Conservation (phyloP, 2,329 filamentous ascomycete genomes). For the Clarireedia sp. region DNA sequence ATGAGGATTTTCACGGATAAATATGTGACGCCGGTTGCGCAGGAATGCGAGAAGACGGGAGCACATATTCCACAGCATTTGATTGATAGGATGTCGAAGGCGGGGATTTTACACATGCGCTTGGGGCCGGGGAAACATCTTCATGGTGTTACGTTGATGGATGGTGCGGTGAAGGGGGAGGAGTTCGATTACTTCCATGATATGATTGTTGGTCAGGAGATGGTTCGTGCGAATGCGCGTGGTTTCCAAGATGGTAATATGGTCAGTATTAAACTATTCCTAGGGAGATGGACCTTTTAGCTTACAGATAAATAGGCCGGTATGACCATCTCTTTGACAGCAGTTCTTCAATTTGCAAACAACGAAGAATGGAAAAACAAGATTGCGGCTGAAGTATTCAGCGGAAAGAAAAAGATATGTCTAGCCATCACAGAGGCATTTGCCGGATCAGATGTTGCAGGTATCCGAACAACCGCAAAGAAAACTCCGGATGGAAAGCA, state of each 20-base stretch:
- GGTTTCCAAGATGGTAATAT: constrained; percentile 85
- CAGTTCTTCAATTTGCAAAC: constrained; percentile 70
- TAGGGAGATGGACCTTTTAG: background rate
- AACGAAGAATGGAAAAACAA: constrained; percentile 57
- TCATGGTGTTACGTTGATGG: constrained; percentile 59
- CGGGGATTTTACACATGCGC: constrained; percentile 71
- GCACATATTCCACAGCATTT: constrained; percentile 62
- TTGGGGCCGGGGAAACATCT: constrained; percentile 77
- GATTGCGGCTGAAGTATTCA: constrained; percentile 65
- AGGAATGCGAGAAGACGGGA: constrained; percentile 67
- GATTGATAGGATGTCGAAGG: constrained; percentile 70
- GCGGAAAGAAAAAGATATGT: constrained; percentile 80
- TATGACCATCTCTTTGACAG: constrained; percentile 71
- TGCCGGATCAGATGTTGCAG: constrained; percentile 74
- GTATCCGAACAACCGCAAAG: constrained; percentile 67
- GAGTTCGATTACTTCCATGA: constrained; percentile 88
- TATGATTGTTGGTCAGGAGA: constrained; percentile 66
- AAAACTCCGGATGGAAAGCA: constrained; percentile 66
- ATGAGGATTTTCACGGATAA: constrained; percentile 66
- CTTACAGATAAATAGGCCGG: background rate
- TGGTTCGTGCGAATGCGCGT: constrained; percentile 60
- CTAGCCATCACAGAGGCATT: constrained; percentile 85
- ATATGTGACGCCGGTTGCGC: constrained; percentile 65
- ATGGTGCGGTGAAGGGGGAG: constrained; percentile 64
- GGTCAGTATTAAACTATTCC: constrained; percentile 44